phyloP scores from a whole-genome alignment of 164 flowering plant genomes.

The Magnolia kwangsiensis region DNA sequence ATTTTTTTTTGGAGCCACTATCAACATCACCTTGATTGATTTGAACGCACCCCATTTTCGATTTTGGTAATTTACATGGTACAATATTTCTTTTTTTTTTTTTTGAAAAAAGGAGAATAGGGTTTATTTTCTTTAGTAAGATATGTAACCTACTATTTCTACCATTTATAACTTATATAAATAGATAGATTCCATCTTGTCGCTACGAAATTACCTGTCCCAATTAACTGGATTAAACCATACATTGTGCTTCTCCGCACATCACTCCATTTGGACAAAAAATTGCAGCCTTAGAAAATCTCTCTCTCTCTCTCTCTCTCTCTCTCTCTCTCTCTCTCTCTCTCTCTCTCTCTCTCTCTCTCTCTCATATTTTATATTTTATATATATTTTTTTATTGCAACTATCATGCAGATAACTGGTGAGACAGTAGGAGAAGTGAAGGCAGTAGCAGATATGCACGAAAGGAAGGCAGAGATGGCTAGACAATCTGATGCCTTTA shows the following conservation, averaged over 20 bases:
- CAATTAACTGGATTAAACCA: no score
- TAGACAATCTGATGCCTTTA: conserved; percentile 95
- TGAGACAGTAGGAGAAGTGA: conserved; percentile 97
- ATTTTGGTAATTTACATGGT: no score
- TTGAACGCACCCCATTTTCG: neutral
- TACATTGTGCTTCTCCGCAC: conserved; percentile 39
- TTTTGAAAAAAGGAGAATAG: no score
- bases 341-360: no score
- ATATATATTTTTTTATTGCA: conserved; percentile 9
- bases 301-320: conserved; percentile 10
- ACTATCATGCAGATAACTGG: conserved; percentile 82
- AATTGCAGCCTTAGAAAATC: conserved; percentile 5
- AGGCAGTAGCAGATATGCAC: conserved; percentile 98
- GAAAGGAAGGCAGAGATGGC: conserved; percentile 99
- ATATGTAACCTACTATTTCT: neutral
- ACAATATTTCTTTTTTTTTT: no score
- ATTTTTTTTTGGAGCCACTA: neutral
- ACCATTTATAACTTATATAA: neutral
- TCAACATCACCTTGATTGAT: neutral
- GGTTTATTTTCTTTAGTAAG: no score
- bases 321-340: neutral
- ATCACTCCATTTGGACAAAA: conserved; percentile 21
- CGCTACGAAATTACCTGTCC: no score
- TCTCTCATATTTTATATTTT: neutral
- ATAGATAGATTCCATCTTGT: conserved; percentile 5